Base-by-base conservation (phyloP, 2,329 filamentous ascomycete genomes). In the Chaetothyriales sp. region DNA sequence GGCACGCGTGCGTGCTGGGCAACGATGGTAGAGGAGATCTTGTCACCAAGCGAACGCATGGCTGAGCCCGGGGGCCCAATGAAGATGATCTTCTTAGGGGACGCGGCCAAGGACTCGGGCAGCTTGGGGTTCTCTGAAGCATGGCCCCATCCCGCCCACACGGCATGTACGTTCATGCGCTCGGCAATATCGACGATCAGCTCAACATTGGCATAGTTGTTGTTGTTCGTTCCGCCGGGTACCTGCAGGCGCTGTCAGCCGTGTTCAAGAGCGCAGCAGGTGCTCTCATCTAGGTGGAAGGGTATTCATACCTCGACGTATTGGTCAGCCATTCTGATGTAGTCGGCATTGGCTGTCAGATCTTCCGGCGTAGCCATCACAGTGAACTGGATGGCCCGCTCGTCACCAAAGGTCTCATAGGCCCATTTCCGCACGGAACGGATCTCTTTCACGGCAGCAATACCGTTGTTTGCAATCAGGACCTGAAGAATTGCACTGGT, bases 151-250 rank as follows among this genome's bases (percentile, higher is more conserved):
- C 92, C 92, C 62, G 92, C 92, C 92, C 92, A 98, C 15, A 98
- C 92, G 53, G 92, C 92, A 65, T 98, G 92, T 54, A 98, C 92
- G 62, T 90, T 81, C 88, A 95, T 96, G 56, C 92, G 87, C 77
- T 98, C 92, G 22, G 92, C 92, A 66, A 98, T 81, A 73, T 98
- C 92, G 59, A 98, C 92, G 69, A 98, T 98, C 66, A 98, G 77
- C 74, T 98, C 92, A 54, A 98, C 92, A 68, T 98, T 98, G 72
- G 92, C 92, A 71, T 98, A 98, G 72, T 98, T 98, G 82, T 98
- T 95, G 78, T 98, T 98, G 75, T 98, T 98, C 56, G 92, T 98
- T 65, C 92, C 92, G 65, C 92, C 92, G 32, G 92, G 92, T 55
- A 98, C 90, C 75, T 78, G 62, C 55, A 44, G 39, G 28, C 36